These are phyloP conservation scores for Straminergon stramineum DNA, from an alignment of 225 moss, liverwort and hornwort genomes.

Conservation along the genomic window DNA sequence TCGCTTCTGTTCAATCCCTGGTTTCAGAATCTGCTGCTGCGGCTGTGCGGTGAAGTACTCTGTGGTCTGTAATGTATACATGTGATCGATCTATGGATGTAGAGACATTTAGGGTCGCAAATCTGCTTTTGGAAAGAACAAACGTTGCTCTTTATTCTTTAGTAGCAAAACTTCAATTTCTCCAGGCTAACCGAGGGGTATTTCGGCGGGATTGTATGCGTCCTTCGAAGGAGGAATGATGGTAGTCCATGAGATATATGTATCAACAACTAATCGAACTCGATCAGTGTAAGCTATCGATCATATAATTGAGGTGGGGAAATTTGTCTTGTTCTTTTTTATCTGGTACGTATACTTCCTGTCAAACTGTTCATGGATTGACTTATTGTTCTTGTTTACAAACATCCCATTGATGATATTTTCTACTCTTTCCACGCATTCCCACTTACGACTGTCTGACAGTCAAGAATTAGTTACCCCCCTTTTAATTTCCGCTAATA, in stretches of 20 bases:
- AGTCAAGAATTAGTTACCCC: not conserved
- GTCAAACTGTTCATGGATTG: not conserved
- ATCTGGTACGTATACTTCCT: not conserved
- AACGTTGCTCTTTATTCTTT: not conserved
- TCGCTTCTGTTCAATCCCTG: not conserved
- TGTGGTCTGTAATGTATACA: not conserved
- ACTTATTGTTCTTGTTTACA: not conserved
- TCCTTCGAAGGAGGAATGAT: not conserved
- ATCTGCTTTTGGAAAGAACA: not conserved
- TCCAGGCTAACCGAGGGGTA: not conserved
- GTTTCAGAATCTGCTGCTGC: not conserved
- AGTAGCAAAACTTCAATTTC: not conserved
- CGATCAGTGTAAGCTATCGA: not conserved
- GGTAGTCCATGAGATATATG: not conserved
- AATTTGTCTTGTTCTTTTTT: not conserved
- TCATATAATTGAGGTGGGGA: not conserved
- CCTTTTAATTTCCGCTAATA: not conserved
- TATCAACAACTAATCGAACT: not conserved
- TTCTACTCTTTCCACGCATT: not conserved
- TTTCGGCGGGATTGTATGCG: not conserved
- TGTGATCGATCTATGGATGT: not conserved
- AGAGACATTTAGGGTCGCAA: no score
- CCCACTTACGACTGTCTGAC: not conserved
- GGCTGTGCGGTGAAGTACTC: not conserved
- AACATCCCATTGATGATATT: not conserved